These are phyloP conservation scores for Gossypium laxum DNA, from an alignment of 441 rosid species.

Conservation along the genomic window DNA sequence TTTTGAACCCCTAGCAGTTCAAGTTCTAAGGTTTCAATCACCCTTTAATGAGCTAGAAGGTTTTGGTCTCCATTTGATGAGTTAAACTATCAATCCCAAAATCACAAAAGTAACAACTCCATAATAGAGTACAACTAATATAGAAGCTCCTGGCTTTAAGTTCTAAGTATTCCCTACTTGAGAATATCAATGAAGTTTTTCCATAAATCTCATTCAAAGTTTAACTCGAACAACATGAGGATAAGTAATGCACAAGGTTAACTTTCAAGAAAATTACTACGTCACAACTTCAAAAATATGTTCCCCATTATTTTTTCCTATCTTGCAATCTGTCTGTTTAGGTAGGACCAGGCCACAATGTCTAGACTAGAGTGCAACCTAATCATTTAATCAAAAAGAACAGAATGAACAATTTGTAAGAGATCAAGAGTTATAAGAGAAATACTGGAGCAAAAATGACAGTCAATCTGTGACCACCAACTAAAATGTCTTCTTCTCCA, in stretches of 20 bases:
- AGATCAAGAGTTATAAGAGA: slow-evolving; percentile 1
- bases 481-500: slow-evolving; percentile 67
- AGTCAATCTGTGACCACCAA: slow-evolving; percentile 64
- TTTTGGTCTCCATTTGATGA: too few species aligned
- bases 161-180: neutral
- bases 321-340: neutral
- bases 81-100: too few species aligned
- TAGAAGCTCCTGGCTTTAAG: neutral
- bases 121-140: neutral
- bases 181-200: neutral
- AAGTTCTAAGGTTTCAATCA: too few species aligned
- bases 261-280: neutral
- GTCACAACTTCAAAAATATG: neutral
- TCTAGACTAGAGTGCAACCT: neutral
- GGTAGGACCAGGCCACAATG: neutral
- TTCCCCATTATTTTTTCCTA: neutral
- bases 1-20: too few species aligned
- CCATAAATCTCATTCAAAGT: neutral
- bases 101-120: neutral
- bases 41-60: too few species aligned
- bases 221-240: neutral
- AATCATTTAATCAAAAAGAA: neutral
- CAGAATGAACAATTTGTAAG: neutral
- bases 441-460: slow-evolving; percentile 68
- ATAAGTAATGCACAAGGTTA: neutral